These are phyloP conservation scores for Ceratobasidium sp. DNA, from an alignment of 1,284 basidiomycete genomes.

Conservation along the genomic window DNA sequence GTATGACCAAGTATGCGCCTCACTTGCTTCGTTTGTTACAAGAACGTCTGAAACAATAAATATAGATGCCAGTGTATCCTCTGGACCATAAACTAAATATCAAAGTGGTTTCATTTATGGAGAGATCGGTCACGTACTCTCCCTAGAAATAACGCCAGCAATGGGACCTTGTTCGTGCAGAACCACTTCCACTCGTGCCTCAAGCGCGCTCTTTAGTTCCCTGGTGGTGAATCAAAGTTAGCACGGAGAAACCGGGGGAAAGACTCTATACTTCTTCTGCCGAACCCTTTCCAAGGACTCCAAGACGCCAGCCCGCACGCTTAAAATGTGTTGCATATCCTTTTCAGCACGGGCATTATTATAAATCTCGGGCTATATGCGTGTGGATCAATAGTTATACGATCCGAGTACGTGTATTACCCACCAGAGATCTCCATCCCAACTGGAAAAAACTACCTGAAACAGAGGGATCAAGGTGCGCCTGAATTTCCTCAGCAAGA, in stretches of 20 bases:
- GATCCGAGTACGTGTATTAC: constrained; percentile 40
- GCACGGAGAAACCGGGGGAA: background rate
- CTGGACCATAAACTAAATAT: too few relatives aligned
- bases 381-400: constrained; percentile 11
- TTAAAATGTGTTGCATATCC: constrained; percentile 67
- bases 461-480: constrained; percentile 44
- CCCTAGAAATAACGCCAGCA: constrained; percentile 29
- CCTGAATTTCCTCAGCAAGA: constrained; percentile 87
- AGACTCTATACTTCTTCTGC: constrained; percentile 62
- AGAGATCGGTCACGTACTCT: constrained; percentile 42
- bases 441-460: constrained; percentile 65
- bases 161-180: constrained; percentile 48
- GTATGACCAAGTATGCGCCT: constrained; percentile 58
- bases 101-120: background rate
- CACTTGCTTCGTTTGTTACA: constrained; percentile 56
- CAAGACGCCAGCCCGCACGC: constrained; percentile 63
- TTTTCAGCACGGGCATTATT: constrained; percentile 57
- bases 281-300: constrained; percentile 72
- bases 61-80: constrained; percentile 66
- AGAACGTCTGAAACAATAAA: constrained; percentile 78
- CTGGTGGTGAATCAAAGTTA: constrained; percentile 50
- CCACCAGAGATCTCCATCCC: constrained; percentile 66
- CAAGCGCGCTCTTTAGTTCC: constrained; percentile 71
- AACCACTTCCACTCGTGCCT: constrained; percentile 68
- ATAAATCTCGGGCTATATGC: constrained; percentile 60